Percentiles rank a stretch among this genome's conserved stretches.
Conservation (phyloP, 1,284 basidiomycete species). For the Ceratobasidium sp. region DNA sequence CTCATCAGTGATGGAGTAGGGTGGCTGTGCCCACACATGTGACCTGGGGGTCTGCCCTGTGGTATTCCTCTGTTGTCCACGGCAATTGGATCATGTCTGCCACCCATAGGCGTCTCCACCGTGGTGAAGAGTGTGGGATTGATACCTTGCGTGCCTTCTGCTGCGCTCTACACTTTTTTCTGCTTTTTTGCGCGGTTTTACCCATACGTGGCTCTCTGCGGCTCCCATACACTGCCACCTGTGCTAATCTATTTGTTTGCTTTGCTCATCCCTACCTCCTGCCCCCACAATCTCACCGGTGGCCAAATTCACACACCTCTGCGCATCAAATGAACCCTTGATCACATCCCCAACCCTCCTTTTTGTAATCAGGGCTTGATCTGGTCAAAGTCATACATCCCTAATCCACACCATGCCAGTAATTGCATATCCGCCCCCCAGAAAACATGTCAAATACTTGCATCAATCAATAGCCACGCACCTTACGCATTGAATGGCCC, state of each 20-base stretch:
- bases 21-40: background rate
- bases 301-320: background rate
- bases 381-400: background rate
- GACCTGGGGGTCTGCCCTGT: background rate
- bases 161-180: background rate
- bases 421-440: background rate
- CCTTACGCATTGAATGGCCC: background rate
- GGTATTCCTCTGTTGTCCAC: background rate
- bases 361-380: background rate
- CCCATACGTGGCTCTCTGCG: background rate
- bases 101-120: slow-evolving; percentile 1
- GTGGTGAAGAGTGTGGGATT: slow-evolving; percentile 7
- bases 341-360: background rate
- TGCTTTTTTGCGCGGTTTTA: background rate
- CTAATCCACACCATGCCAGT: no score
- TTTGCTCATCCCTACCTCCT: background rate
- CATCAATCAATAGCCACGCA: background rate
- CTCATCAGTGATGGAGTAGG: background rate
- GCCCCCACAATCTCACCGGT: background rate
- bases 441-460: background rate
- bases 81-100: background rate
- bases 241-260: background rate
- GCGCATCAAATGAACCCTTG: background rate
- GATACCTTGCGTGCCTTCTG: background rate
- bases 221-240: background rate